Evolutionary conservation across 768 basidiomycete species (phyloP).

Genomic region (Boletus barrowsii): DNA sequence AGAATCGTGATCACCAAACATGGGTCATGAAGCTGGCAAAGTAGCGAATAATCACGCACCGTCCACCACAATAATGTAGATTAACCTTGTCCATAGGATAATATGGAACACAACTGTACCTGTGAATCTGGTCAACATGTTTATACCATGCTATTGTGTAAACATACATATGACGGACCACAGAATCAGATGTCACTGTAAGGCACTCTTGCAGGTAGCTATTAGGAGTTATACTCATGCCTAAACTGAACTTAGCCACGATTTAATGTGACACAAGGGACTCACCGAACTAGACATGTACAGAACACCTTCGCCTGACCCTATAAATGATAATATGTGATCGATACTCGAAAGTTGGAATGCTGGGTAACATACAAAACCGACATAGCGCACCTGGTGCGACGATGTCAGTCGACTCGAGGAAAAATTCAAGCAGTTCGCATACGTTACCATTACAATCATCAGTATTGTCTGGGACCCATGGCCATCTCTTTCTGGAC

Average conservation of each 20-base stretch:
- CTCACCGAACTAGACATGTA: conserved; percentile 1
- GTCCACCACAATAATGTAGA: not conserved
- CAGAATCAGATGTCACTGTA: not conserved
- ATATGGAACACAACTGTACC: not conserved
- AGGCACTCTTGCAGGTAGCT: not conserved
- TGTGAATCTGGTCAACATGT: not conserved
- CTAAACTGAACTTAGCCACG: not conserved
- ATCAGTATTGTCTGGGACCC: no score
- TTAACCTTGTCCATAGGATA: not conserved
- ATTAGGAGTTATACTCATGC: not conserved
- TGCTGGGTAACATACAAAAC: conserved; percentile 1
- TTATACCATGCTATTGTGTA: not conserved
- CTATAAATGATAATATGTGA: not conserved
- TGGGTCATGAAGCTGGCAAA: not conserved
- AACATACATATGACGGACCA: not conserved
- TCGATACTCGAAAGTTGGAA: not conserved
- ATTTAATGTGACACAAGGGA: not conserved
- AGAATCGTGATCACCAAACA: conserved; percentile 13
- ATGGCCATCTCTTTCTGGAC: no score
- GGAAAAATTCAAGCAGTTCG: no score
- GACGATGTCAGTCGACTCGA: no score
- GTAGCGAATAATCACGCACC: conserved; percentile 1
- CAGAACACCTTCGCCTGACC: not conserved
- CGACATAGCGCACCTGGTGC: no score
- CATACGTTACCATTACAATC: no score